Base-by-base conservation (phyloP, 495 filamentous ascomycete genomes). In the Penicillium tannophilum region DNA sequence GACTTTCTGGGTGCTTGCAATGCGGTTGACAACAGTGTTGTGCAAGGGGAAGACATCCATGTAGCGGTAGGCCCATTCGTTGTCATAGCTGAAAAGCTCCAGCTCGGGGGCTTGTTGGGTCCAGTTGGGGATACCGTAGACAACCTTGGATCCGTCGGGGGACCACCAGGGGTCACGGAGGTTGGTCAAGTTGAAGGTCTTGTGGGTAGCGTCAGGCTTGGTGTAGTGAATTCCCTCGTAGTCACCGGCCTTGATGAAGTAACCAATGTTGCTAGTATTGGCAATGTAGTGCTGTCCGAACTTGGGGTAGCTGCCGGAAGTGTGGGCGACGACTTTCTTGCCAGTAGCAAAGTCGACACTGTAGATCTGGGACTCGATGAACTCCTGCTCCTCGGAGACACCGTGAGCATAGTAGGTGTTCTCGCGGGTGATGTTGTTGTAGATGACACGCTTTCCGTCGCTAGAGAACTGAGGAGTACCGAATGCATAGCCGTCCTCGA, bases 371-470 rank as follows among this genome's bases (percentile, higher is more conserved):
- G 50, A 52, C n/a, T 41, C 36, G 7, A 26, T n/a, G 14, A 33
- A 31, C 14, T 16, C 11, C 8, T 62, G 36, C 12, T 52, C n/a
- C 6, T 42, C 17, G 11, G 42, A 54, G 23, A 26, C 28, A 17
- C 26, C 43, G 19, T 51, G 54, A 24, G 48, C 28, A 42, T 44
- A 33, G 20, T 47, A 63, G 0, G 61, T 63, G 17, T 52, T 20
- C 43, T 63, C 52, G 1, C 39, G 20, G 10, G 61, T 60, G 46
- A 63, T 56, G 7, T 55, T 52, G 43, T 63, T 56, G 19, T 60
- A 63, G 43, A 60, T 47, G 48, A 63, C 48, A 16, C 61, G 56
- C 33, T 60, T 63, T n/a, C 61, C 61, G 52, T 63, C 56, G 9
- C n/a, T n/a, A 7, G 61, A 63, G 28, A 47, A 63, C 48, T 63